Conservation (phyloP, 805 yeast genomes). For the Metschnikowia anglica region DNA sequence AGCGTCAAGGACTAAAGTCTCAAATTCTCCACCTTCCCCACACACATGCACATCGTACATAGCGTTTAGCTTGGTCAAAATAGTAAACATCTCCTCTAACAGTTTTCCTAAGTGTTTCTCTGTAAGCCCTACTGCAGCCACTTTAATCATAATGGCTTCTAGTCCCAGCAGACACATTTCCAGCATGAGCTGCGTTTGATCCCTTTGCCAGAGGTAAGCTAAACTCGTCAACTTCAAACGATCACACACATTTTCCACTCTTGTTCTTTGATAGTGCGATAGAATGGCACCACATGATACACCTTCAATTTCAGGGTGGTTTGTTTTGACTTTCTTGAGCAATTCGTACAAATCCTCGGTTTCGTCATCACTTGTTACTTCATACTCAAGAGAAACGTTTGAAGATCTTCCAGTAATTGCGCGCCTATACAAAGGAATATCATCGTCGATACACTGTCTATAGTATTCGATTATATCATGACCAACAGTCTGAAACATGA, state of each 20-base stretch:
- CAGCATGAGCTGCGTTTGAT: conserved; percentile 73
- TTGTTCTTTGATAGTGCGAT: conserved; percentile 90
- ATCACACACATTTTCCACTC: conserved; percentile 89
- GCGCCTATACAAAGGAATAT: conserved; percentile 72
- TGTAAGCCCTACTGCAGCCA: conserved; percentile 86
- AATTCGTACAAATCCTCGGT: conserved; percentile 76
- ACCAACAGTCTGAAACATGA: conserved; percentile 98
- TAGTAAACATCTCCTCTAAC: conserved; percentile 60
- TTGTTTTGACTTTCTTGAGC: conserved; percentile 44
- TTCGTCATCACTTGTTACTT: conserved; percentile 70
- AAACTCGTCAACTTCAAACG: conserved; percentile 67
- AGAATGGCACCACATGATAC: conserved; percentile 96
- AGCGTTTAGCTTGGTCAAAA: conserved; percentile 53
- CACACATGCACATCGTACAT: conserved; percentile 86
- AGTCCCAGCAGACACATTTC: conserved; percentile 70
- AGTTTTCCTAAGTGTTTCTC: conserved; percentile 66
- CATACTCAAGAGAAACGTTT: conserved; percentile 68
- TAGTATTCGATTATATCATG: conserved; percentile 71
- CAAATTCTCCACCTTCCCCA: conserved; percentile 99
- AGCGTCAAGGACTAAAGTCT: conserved; percentile 86
- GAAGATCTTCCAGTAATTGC: conserved; percentile 62
- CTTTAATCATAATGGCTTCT: conserved; percentile 87
- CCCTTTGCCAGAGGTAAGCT: conserved; percentile 87
- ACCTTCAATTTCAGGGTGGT: conserved; percentile 73
- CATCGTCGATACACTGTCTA: conserved; percentile 57